A percentile compares a stretch with the other conserved stretches of the same genome.
Conservation (phyloP, 805 yeast species). For the Myxozyma lipomycoides region DNA sequence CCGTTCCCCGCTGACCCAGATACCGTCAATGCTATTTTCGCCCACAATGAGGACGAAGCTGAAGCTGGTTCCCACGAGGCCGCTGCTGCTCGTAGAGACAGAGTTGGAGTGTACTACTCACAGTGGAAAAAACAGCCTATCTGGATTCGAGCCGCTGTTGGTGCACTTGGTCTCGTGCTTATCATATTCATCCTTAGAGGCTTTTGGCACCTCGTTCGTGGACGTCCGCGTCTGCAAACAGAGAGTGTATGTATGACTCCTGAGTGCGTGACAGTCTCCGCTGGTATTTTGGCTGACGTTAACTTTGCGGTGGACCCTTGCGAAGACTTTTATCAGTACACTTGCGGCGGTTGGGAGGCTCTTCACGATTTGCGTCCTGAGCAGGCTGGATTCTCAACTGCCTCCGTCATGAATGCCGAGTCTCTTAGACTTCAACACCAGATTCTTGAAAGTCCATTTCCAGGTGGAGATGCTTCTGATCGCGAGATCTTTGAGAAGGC, state of each 20-base stretch:
- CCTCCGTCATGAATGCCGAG: slow-evolving; percentile 23
- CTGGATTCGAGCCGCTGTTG: slow-evolving; percentile 15
- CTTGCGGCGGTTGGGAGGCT: slow-evolving; percentile 28
- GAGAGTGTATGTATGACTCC: slow-evolving; percentile 22
- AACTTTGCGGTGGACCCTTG: slow-evolving; percentile 24
- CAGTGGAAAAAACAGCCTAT: slow-evolving; percentile 1
- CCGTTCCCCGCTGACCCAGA: slow-evolving; percentile 21
- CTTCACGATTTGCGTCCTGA: slow-evolving; percentile 23
- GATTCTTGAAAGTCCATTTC: slow-evolving; percentile 21
- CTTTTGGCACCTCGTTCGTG: slow-evolving; percentile 16
- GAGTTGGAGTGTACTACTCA: not conserved
- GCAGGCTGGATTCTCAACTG: slow-evolving; percentile 24
- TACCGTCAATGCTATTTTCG: slow-evolving; percentile 22
- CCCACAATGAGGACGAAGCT: slow-evolving; percentile 20
- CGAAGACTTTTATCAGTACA: slow-evolving; percentile 24
- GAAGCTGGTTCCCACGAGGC: slow-evolving; percentile 6
- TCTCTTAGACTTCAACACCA: slow-evolving; percentile 21
- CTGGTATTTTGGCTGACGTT: slow-evolving; percentile 23
- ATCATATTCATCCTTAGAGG: slow-evolving; percentile 18
- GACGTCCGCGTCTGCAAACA: not conserved
- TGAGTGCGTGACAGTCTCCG: slow-evolving; percentile 24
- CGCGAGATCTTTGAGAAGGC: slow-evolving; percentile 26
- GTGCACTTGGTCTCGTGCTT: slow-evolving; percentile 7
- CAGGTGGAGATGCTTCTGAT: slow-evolving; percentile 20
- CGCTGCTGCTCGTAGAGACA: not conserved